Evolutionary conservation across 495 filamentous ascomycete species (phyloP), one percentile per base, ranked within the genome.

Genomic region (Glonium stellatum): DNA sequence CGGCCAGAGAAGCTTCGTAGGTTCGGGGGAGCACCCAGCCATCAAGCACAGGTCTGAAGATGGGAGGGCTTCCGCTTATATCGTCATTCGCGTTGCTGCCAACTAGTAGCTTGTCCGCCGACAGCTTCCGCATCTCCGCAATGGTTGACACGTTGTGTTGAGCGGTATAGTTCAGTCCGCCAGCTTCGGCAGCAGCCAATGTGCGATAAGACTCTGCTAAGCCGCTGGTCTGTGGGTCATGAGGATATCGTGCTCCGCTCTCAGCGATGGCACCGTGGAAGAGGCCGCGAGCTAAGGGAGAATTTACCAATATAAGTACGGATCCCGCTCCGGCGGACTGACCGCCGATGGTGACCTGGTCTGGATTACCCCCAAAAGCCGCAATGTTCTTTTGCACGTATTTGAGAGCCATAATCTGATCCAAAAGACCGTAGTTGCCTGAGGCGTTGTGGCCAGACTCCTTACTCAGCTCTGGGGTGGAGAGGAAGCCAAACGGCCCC

Each of bases 401-500:
- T 27, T 42, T 12, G 15, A 61, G 55, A 19, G 59, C 59, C 9
- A 13, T 25, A 9, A 57, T 23, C 42, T 61, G 59, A 42, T 61
- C 59, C 39, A 13, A 31, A 11, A 61, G 11, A 12, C 59, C 59
- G 37, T 60, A 60, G 50, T 60, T 60, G 22, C 58, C 58, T 23
- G 51, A 52, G n/a, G 54, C 54, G 37, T 63, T 60, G 25, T 68
- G 59, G 1, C 37, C 54, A 13, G 19, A 42, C 54, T 57, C 54
- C 1, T 44, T 44, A 18, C 36, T 57, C 1, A 57, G 31, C 19
- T 57, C 54, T 10, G 68, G 53, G 46, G 62, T 35, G 65, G 72
- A 63, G 0, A 78, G 59, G 51, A 69, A 76, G 18, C 76, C 77
- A 12, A 79, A 67, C 1, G 71, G 70, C 22, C 71, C 72, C 15